A percentile compares a stretch with the other conserved stretches of the same genome.
Evolutionary conservation across 768 basidiomycete species (phyloP).

Genomic region (Russula compacta): DNA sequence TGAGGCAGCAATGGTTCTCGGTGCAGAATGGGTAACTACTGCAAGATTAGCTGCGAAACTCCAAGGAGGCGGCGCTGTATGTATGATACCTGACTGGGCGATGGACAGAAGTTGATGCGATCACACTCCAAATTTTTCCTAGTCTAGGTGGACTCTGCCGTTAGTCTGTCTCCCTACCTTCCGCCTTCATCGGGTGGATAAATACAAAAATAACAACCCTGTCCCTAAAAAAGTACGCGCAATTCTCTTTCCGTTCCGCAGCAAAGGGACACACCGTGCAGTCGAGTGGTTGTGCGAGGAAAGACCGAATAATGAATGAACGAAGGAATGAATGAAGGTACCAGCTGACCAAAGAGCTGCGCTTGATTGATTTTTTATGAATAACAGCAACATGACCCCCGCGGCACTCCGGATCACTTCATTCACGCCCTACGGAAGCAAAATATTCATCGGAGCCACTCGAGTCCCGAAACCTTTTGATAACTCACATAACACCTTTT

Average conservation of each 20-base stretch:
- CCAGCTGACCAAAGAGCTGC: background rate
- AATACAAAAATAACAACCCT: background rate
- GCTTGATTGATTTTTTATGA: background rate
- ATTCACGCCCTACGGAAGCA: background rate
- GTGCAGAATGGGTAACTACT: background rate
- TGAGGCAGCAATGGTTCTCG: too few species aligned
- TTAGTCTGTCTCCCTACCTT: background rate
- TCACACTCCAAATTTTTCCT: background rate
- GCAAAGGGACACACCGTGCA: background rate
- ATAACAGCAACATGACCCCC: constrained; percentile 1
- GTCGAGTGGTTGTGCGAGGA: background rate
- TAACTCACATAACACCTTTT: background rate
- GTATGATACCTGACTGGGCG: background rate
- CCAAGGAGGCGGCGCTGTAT: background rate
- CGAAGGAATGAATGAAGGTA: background rate
- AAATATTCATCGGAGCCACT: background rate
- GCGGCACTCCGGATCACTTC: constrained; percentile 13
- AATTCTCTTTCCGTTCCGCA: background rate
- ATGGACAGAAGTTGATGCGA: background rate
- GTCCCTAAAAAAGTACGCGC: background rate
- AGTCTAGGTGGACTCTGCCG: background rate
- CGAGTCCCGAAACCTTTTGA: background rate
- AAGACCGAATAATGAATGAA: background rate
- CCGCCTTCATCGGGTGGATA: constrained; percentile 6
- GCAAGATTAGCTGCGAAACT: background rate